phyloP scores from a whole-genome alignment of 306 rosid genomes.

The Fragaria vesca region DNA sequence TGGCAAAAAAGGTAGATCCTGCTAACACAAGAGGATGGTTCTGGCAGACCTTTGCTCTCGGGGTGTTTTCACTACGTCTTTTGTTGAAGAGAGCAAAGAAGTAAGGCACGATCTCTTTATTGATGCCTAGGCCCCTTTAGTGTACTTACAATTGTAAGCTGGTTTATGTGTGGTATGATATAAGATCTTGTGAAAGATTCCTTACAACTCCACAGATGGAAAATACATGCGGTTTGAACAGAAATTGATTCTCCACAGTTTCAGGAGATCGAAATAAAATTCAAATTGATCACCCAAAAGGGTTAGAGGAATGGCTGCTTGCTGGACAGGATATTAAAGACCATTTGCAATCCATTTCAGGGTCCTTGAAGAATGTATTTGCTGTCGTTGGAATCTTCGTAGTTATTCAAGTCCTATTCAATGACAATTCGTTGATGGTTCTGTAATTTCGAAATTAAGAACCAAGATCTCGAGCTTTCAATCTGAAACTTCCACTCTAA shows the following conservation, averaged over 20 bases:
- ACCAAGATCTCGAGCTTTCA: too few species aligned
- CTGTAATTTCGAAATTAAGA: too few species aligned
- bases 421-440: too few species aligned
- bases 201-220: background rate
- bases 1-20: constrained; percentile 80
- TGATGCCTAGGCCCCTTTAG: background rate
- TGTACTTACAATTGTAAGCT: background rate
- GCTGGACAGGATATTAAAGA: background rate
- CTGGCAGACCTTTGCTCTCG: constrained; percentile 78
- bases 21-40: constrained; percentile 75
- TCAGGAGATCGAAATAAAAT: background rate
- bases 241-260: background rate
- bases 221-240: too few species aligned
- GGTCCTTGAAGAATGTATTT: too few species aligned
- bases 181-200: background rate
- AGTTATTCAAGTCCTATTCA: too few species aligned
- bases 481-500: too few species aligned
- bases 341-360: background rate
- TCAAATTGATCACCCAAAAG: too few species aligned
- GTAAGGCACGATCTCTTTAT: constrained; percentile 6
- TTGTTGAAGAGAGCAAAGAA: constrained; percentile 58
- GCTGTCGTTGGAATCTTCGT: too few species aligned
- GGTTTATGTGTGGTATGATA: background rate
- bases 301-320: background rate
- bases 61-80: constrained; percentile 72